These are phyloP conservation scores for Nasturtium officinale DNA, from an alignment of 345 rosid species.

Conservation along the genomic window DNA sequence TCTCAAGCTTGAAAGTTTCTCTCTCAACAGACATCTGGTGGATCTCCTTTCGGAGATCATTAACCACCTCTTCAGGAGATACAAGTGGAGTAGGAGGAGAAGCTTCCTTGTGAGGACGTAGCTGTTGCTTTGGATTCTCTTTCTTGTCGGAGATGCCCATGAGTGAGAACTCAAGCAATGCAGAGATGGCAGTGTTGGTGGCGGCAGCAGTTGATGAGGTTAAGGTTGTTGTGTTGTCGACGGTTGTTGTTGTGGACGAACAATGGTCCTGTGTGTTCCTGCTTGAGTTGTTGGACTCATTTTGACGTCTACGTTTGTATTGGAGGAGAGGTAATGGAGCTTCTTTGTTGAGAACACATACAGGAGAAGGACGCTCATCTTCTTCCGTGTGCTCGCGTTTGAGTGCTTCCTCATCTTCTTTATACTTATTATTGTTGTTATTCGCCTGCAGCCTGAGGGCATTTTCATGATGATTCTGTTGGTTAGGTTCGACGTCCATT, in stretches of 20 bases:
- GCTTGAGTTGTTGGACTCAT: slow-evolving; percentile 57
- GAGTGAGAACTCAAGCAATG: slow-evolving; percentile 71
- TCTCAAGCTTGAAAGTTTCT: slow-evolving; percentile 73
- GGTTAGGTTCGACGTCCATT: slow-evolving; percentile 36
- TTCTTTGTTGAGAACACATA: slow-evolving; percentile 61
- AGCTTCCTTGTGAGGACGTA: slow-evolving; percentile 28
- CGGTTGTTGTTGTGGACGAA: slow-evolving; percentile 66
- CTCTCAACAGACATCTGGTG: slow-evolving; percentile 71
- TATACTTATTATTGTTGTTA: slow-evolving; percentile 1
- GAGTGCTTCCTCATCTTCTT: slow-evolving; percentile 25
- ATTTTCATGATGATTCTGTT: slow-evolving; percentile 18
- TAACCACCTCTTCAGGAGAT: slow-evolving; percentile 41
- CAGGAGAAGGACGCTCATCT: slow-evolving; percentile 51
- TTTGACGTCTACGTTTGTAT: slow-evolving; percentile 73
- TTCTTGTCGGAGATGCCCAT: slow-evolving; percentile 37
- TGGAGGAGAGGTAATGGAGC: slow-evolving; percentile 67
- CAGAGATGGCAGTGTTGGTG: slow-evolving; percentile 69
- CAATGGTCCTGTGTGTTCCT: slow-evolving; percentile 59
- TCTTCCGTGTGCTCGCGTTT: slow-evolving; percentile 37
- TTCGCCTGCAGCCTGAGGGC: slow-evolving; percentile 14
- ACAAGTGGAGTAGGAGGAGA: slow-evolving; percentile 34
- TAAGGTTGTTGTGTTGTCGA: slow-evolving; percentile 50
- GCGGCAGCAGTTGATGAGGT: slow-evolving; percentile 47
- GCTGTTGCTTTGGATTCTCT: slow-evolving; percentile 6
- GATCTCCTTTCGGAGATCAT: slow-evolving; percentile 64